A percentile compares a stretch with the other conserved stretches of the same genome.
phyloP scores from a whole-genome alignment of 2,329 filamentous ascomycete genomes.

The Monosporascus ibericus region DNA sequence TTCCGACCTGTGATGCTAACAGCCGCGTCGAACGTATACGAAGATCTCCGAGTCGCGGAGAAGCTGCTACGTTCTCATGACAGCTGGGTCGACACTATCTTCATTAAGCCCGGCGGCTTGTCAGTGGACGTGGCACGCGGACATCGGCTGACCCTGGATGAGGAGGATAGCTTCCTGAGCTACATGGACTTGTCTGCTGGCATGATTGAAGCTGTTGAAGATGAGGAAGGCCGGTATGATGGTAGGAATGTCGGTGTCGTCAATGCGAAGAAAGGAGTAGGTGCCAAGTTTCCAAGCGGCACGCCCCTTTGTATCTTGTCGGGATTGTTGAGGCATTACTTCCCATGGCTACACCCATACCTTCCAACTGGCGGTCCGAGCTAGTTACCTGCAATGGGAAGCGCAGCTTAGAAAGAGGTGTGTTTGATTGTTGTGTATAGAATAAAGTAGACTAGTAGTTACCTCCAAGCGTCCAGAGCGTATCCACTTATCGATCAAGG shows the following conservation, averaged over 20 bases:
- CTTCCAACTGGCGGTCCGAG: constrained; percentile 14
- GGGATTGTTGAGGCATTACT: constrained; percentile 27
- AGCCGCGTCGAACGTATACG: constrained; percentile 31
- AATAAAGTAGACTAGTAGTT: neutral
- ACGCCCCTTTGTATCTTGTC: constrained; percentile 25
- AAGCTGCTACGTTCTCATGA: constrained; percentile 28
- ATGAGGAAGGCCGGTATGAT: constrained; percentile 21
- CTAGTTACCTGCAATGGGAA: neutral
- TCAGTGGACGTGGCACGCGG: constrained; percentile 31
- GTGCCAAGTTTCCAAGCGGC: constrained; percentile 27
- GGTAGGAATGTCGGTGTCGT: constrained; percentile 19
- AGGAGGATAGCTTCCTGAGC: constrained; percentile 31
- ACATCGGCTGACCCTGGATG: constrained; percentile 31
- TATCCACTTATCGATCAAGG: too few relatives aligned
- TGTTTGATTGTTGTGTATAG: neutral
- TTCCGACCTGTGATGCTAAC: constrained; percentile 23
- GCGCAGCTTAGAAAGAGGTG: too few relatives aligned
- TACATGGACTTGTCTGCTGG: constrained; percentile 39
- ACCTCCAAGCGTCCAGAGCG: too few relatives aligned
- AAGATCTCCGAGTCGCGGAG: constrained; percentile 30
- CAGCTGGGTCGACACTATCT: constrained; percentile 32
- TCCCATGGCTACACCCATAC: constrained; percentile 28
- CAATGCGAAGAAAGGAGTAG: constrained; percentile 17
- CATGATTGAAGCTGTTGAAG: constrained; percentile 42
- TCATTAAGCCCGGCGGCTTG: constrained; percentile 36